Base-by-base conservation (phyloP, 1,284 basidiomycete species). In the Ceratobasidium sp. region DNA sequence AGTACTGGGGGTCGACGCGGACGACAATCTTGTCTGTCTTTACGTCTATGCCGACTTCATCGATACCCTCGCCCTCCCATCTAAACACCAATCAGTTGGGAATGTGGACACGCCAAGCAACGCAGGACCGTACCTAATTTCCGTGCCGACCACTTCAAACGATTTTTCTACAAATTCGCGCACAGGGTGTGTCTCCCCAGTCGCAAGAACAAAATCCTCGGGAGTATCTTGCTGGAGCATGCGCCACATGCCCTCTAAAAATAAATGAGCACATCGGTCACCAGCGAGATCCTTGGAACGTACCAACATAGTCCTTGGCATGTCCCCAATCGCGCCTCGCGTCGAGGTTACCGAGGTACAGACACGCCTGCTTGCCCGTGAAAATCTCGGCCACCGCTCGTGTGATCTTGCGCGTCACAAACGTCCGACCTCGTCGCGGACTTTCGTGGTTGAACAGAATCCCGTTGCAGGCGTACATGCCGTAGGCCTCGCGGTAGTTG, bases 361-460 rank as follows among this genome's bases (percentile, higher is more conserved):
- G 83, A 81, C 93, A 94, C 73, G 88, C 83, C 81, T 95, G 93
- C 84, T 95, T 94, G 64, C 92, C 93, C 59, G 94, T 82, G 74
- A 86, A 87, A 79, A 97, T 96, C 80, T 97, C 95, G 19, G 95
- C 95, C 4, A 89, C 95, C 2, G 94, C 95, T 74, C 95, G 87
- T 53, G 92, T 86, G 79, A 97, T 96, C 85, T 97, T 97, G 80
- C 95, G 87, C 48, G 95, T 96, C 77, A 97, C 95, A 83, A 97
- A 97, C 7, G 95, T 97, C 80, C 95, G 84, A 24, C 95, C 95
- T 79, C 95, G 86, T 72, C 95, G 88, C 13, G 95, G 95, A 79
- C 93, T 95, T 84, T 97, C 95, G 83, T 97, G 95, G 82, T 97
- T 96, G 88, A 96, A 95, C 77, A 96, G 82, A 78, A 95, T 95